These are phyloP conservation scores for Cercospora citrullina DNA, from an alignment of 2,329 filamentous ascomycete genomes.

Conservation along the genomic window DNA sequence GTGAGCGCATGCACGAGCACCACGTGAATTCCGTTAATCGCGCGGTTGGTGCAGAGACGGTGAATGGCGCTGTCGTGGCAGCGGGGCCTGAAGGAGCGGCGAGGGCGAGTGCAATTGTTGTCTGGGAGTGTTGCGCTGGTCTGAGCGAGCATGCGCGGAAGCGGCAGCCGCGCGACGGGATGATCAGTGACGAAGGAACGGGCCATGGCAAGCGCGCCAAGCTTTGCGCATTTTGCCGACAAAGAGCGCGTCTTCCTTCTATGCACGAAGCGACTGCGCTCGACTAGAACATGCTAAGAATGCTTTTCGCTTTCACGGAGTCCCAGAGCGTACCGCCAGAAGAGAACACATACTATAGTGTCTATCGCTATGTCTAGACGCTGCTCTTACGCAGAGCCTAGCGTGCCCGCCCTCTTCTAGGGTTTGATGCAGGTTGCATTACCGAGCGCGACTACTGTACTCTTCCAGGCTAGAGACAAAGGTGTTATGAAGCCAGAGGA, in stretches of 20 bases:
- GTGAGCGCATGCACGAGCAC: not conserved
- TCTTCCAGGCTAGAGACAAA: not conserved
- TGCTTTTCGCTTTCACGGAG: not conserved
- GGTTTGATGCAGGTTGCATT: not conserved
- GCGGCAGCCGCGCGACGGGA: constrained; percentile 3
- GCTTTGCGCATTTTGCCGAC: not conserved
- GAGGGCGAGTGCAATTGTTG: constrained; percentile 4
- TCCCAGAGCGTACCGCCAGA: not conserved
- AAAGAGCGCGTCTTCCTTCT: not conserved
- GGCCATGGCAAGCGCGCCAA: constrained; percentile 2
- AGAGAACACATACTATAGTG: not conserved
- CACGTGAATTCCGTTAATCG: not conserved
- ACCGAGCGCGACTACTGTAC: not conserved
- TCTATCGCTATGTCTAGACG: not conserved
- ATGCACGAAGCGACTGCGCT: not conserved
- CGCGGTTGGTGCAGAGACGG: not conserved
- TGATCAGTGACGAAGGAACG: constrained; percentile 2
- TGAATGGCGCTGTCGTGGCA: not conserved
- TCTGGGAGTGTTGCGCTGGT: not conserved
- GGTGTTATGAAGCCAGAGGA: not conserved
- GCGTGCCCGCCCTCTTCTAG: not conserved
- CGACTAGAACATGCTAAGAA: not conserved
- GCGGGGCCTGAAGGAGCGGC: not conserved
- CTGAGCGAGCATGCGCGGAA: constrained; percentile 2
- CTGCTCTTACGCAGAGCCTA: not conserved